Base-by-base conservation (phyloP, 2,329 filamentous ascomycete genomes). In the Fusarium aywerte region DNA sequence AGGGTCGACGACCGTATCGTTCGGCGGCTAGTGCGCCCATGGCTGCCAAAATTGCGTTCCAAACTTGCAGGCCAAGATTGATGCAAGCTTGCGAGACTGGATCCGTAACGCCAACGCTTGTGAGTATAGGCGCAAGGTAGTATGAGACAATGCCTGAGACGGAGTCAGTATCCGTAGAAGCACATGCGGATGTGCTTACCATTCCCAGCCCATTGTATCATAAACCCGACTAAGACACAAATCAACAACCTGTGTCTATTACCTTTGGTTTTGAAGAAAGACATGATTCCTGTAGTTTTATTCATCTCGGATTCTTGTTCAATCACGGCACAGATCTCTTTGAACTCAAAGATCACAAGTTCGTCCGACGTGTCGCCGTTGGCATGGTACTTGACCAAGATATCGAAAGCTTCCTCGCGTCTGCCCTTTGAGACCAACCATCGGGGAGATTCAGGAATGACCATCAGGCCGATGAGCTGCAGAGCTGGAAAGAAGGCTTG, bases 321-420 rank as follows among this genome's bases (percentile, higher is more conserved):
- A 31, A 85, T 77, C 1, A 82, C 84, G 27, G 82, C 80, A 53
- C 79, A 79, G 58, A 86, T 86, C 70, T 87, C 83, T 8, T 77
- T 74, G 57, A 79, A 83, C 59, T 86, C 83, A 56, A 82, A 80
- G 45, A 81, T 79, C 4, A 86, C 84, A 12, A 80, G 77, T 3
- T 77, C 67, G 56, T 83, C 78, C 25, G 78, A 69, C 13, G 58
- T 61, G 58, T 84, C 77, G 16, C 82, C 83, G 35, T 83, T 81
- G 23, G 80, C 84, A 49, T 87, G 85, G 47, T 83, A 83, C 43
- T 83, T 80, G 12, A 51, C 59, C 6, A 88, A 78, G 2, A 85
- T 80, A 1, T 74, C 58, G 10, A 83, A 74, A 7, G 85, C 85
- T 62, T 85, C 81, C 2, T 84, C 82, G 56, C 62, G 54, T 12